Evolutionary conservation across 495 filamentous ascomycete species (phyloP), one percentile per base, ranked within the genome.

Genomic region (Penicillium malachiteum): DNA sequence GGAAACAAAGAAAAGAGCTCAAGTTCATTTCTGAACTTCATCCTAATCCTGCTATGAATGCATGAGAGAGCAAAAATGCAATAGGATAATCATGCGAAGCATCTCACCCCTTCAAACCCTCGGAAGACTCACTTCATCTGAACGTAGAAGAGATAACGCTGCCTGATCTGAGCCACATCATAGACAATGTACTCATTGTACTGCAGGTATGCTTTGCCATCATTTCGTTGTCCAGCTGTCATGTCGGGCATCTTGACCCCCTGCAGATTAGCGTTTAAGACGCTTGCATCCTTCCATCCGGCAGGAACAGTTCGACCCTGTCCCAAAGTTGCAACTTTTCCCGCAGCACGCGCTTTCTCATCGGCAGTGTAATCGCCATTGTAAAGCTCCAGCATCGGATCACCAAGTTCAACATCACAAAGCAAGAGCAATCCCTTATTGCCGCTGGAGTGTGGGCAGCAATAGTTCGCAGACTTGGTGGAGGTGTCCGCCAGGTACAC

Each of bases 401-500:
- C 60, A 6, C 90, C 90, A 1, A 94, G 79, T 68, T 92, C 87
- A 5, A 85, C 88, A 51, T 94, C 89, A 67, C 90, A 92, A 2
- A 94, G 83, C 14, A 96, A 77, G 26, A 89, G 66, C 1, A 87
- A 70, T 5, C 83, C 86, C 72, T 80, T 85, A 10, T 76, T 73
- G 9, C 78, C 83, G 41, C 78, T 78, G 57, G 81, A 78, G 6
- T 69, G 69, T 4, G 81, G 61, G 2, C 67, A 79, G 67, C 90
- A 94, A 72, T 95, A 96, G 56, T 84, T 82, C 17, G 90, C 90
- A 5, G 87, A 90, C 69, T 92, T 89, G 67, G 73, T 82, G 57
- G 83, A 87, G 71, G 89, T 88, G 63, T 96, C 92, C 11, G 92
- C 91, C 2, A 96, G 77, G 65, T 96, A 96, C 41, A 96, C 84